Evolutionary conservation across 1,139 yeast genomes (phyloP).

Genomic region (Trichomonascaceae sp.): DNA sequence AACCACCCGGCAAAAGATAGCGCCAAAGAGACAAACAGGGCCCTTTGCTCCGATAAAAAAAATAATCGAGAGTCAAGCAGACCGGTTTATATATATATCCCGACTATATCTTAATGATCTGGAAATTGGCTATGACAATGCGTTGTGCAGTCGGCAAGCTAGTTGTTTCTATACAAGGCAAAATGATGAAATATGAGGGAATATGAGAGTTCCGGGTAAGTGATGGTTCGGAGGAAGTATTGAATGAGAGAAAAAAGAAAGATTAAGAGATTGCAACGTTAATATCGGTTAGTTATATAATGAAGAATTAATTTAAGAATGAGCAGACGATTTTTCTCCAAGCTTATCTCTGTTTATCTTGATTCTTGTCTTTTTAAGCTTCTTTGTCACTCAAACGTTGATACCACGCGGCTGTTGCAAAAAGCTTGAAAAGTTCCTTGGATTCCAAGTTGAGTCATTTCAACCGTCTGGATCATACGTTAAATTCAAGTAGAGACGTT

Average conservation of each 20-base stretch:
- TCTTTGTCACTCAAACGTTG: not conserved
- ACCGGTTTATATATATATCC: not conserved
- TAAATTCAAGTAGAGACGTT: not conserved
- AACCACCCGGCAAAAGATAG: not conserved
- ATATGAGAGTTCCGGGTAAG: not conserved
- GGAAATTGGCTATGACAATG: not conserved
- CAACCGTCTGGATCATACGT: not conserved
- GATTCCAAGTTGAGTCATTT: not conserved
- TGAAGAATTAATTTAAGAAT: too few species aligned
- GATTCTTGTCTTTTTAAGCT: not conserved
- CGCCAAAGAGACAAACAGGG: not conserved
- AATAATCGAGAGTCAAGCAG: not conserved
- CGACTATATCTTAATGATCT: not conserved
- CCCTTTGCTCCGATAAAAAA: not conserved
- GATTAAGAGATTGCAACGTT: not conserved
- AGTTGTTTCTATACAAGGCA: not conserved
- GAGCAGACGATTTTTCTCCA: not conserved
- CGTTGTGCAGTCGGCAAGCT: not conserved
- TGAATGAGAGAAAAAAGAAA: not conserved
- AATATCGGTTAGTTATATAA: not conserved
- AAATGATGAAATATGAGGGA: not conserved
- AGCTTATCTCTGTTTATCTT: not conserved
- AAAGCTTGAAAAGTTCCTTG: not conserved
- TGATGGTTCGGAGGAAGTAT: not conserved
- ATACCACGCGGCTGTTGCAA: not conserved